Evolutionary conservation across 768 basidiomycete genomes (phyloP).

Genomic region (Leccinum subgranulosum): DNA sequence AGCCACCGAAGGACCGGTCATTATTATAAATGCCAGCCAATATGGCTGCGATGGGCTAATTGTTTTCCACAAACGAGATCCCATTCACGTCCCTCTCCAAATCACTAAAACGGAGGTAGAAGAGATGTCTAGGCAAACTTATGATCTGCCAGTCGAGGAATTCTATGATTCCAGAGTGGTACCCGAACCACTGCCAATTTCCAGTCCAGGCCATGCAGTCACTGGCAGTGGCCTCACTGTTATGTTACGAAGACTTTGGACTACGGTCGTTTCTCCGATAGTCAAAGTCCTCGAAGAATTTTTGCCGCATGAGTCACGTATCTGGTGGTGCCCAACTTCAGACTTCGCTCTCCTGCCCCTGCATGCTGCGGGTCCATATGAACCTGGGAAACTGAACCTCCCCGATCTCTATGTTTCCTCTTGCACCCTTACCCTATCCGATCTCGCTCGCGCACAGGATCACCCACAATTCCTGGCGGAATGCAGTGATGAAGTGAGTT

Average conservation of each 20-base stretch:
- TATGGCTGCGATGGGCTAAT: neutral
- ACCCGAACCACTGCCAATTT: no score
- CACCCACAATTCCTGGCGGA: neutral
- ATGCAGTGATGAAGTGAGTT: neutral
- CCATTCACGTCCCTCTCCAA: neutral
- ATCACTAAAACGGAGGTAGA: neutral
- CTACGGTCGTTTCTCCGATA: neutral
- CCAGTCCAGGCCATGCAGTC: no score
- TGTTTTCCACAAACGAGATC: neutral
- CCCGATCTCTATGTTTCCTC: neutral
- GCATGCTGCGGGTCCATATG: neutral
- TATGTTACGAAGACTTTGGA: neutral
- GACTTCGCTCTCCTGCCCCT: neutral
- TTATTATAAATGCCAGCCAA: neutral
- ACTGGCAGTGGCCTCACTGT: no score
- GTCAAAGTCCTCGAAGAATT: neutral
- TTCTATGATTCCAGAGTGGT: neutral
- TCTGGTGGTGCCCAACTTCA: neutral
- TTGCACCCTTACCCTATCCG: neutral
- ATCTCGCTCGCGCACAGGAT: neutral
- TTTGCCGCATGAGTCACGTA: neutral
- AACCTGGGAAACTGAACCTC: neutral
- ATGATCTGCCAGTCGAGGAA: neutral
- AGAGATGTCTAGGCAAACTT: neutral
- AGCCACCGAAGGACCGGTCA: neutral